Percentiles rank a stretch among this genome's conserved stretches.
These are phyloP conservation scores for Juglanconis juglandina DNA, from an alignment of 2,329 filamentous ascomycete species.

Conservation along the genomic window DNA sequence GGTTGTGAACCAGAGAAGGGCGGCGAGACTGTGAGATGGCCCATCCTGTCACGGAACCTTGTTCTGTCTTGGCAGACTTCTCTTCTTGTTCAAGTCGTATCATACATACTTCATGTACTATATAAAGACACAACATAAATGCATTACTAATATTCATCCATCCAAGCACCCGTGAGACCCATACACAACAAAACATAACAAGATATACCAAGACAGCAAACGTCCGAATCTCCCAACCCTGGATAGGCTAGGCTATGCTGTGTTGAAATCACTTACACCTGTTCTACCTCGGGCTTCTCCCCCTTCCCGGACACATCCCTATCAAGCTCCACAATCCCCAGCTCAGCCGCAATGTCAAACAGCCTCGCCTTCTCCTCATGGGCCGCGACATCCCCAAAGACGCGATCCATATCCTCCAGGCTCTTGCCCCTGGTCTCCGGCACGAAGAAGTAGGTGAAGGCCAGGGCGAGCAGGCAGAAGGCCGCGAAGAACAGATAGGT, in stretches of 20 bases:
- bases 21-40: not conserved
- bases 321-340: conserved; percentile 1
- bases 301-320: not conserved
- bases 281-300: not conserved
- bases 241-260: not conserved
- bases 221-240: not conserved
- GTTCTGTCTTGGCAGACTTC: conserved; percentile 16
- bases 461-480: conserved; percentile 44
- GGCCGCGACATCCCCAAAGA: conserved; percentile 29
- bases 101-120: not conserved
- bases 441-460: conserved; percentile 48
- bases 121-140: not conserved
- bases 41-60: not conserved
- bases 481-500: conserved; percentile 54
- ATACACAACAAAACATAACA: not conserved
- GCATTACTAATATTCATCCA: not conserved
- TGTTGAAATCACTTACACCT: not conserved
- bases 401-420: conserved; percentile 47
- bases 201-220: too few relatives aligned
- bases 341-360: conserved; percentile 14
- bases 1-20: not conserved
- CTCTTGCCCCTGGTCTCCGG: conserved; percentile 49
- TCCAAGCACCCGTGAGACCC: not conserved
- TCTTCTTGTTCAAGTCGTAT: not conserved
- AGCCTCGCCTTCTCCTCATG: conserved; percentile 25